Conservation (phyloP, 192 early-diverging fungal species). For the Irineochytrium annulatum region DNA sequence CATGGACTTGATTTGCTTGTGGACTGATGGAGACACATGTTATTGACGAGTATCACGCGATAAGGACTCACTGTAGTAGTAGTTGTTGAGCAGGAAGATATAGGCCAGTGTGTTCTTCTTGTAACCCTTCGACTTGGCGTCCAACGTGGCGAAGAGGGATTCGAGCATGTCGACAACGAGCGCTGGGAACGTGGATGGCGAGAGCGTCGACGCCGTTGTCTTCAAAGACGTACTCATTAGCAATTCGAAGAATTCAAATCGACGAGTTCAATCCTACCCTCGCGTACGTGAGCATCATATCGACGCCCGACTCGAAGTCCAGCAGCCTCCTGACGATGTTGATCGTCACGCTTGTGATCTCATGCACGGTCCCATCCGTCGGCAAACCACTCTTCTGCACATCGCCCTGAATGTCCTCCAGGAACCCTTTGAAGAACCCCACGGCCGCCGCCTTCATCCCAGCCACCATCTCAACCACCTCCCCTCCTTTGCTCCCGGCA, state of each 20-base stretch:
- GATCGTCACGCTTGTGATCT: slow-evolving; percentile 68
- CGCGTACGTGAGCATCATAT: slow-evolving; percentile 31
- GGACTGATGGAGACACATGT: slow-evolving; percentile 27
- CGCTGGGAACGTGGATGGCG: slow-evolving; percentile 2
- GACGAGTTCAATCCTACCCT: slow-evolving; percentile 1
- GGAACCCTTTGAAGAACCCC: slow-evolving; percentile 60
- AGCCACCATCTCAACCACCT: slow-evolving; percentile 44
- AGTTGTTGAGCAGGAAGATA: slow-evolving; percentile 83
- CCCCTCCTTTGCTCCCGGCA: slow-evolving; percentile 40
- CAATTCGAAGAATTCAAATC: neutral
- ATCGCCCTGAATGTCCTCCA: slow-evolving; percentile 45
- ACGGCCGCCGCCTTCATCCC: slow-evolving; percentile 50
- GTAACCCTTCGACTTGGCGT: slow-evolving; percentile 66
- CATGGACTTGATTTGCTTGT: slow-evolving; percentile 55
- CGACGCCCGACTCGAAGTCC: slow-evolving; percentile 34
- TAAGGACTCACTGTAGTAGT: slow-evolving; percentile 48
- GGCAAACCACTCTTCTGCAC: slow-evolving; percentile 38
- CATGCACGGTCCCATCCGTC: slow-evolving; percentile 78
- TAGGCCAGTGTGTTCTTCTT: slow-evolving; percentile 61
- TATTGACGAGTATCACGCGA: neutral
- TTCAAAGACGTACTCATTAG: slow-evolving; percentile 3
- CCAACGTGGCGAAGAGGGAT: slow-evolving; percentile 54
- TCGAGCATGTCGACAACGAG: slow-evolving; percentile 40
- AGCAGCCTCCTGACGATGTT: slow-evolving; percentile 44
- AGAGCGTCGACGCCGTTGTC: slow-evolving; percentile 4